Conservation (phyloP, 2,329 filamentous ascomycete genomes). For the Botrytis tulipae region DNA sequence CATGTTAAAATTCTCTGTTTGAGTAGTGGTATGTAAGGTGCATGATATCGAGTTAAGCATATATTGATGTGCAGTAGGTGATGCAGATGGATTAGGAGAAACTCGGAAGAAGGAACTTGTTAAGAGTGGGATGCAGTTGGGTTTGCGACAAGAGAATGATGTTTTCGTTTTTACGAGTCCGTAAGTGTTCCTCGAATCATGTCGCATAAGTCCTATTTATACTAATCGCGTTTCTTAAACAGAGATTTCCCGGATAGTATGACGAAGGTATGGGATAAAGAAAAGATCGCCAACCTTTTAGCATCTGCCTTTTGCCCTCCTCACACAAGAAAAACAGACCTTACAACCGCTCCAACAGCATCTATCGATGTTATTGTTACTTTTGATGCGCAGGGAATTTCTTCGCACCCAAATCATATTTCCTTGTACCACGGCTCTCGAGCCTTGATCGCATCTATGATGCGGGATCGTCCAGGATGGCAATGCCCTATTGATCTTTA, state of each 20-base stretch:
- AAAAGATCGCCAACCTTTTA: slow-evolving; percentile 68
- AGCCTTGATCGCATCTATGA: slow-evolving; percentile 66
- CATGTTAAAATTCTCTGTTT: slow-evolving; percentile 93
- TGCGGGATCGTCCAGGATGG: slow-evolving; percentile 62
- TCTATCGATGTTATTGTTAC: slow-evolving; percentile 67
- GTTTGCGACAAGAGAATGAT: slow-evolving; percentile 71
- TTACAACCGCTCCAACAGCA: slow-evolving; percentile 43
- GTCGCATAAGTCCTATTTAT: background rate
- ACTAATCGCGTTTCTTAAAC: slow-evolving; percentile 18
- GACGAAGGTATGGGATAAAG: slow-evolving; percentile 71
- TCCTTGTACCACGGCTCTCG: slow-evolving; percentile 81
- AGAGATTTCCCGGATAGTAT: slow-evolving; percentile 86
- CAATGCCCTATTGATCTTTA: slow-evolving; percentile 79
- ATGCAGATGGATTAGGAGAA: slow-evolving; percentile 84
- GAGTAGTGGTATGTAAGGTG: slow-evolving; percentile 63
- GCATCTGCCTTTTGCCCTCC: slow-evolving; percentile 68
- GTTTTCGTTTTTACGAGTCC: slow-evolving; percentile 81
- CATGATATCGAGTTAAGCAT: slow-evolving; percentile 10
- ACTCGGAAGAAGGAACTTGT: slow-evolving; percentile 80
- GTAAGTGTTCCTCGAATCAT: slow-evolving; percentile 44
- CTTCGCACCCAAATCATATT: slow-evolving; percentile 88
- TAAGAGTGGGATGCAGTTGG: slow-evolving; percentile 74
- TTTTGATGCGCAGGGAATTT: slow-evolving; percentile 81
- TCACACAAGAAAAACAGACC: slow-evolving; percentile 34
- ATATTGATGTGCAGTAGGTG: slow-evolving; percentile 49